A percentile compares a stretch with the other conserved stretches of the same genome.
Evolutionary conservation across 2,329 filamentous ascomycete genomes (phyloP).

Genomic region (Shiraia bambusicola): DNA sequence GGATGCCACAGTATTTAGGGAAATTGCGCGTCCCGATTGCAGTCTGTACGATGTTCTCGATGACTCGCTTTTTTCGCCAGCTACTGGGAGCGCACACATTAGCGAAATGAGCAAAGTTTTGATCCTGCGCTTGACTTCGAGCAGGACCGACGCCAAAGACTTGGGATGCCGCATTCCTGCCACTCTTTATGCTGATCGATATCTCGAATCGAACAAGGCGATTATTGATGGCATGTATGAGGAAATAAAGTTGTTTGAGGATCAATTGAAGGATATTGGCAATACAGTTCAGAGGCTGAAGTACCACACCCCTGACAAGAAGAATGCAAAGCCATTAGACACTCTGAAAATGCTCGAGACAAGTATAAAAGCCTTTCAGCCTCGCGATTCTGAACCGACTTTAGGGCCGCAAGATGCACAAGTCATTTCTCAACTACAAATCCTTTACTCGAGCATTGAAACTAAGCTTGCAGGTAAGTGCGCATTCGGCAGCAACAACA

Average conservation of each 20-base stretch:
- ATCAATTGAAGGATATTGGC: slow-evolving; percentile 35
- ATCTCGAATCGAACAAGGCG: slow-evolving; percentile 55
- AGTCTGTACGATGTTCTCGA: slow-evolving; percentile 59
- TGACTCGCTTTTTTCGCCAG: slow-evolving; percentile 46
- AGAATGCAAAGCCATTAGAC: slow-evolving; percentile 34
- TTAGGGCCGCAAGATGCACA: slow-evolving; percentile 20
- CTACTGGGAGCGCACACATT: slow-evolving; percentile 30
- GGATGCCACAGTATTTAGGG: slow-evolving; percentile 26
- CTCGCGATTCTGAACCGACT: slow-evolving; percentile 11
- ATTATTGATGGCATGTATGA: slow-evolving; percentile 52
- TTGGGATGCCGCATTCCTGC: slow-evolving; percentile 54
- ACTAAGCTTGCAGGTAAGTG: slow-evolving; percentile 33
- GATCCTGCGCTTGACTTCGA: slow-evolving; percentile 46
- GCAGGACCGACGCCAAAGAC: slow-evolving; percentile 41
- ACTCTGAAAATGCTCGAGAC: slow-evolving; percentile 44
- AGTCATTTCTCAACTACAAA: slow-evolving; percentile 30
- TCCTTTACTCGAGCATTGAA: slow-evolving; percentile 35
- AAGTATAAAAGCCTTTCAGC: slow-evolving; percentile 39
- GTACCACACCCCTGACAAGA: slow-evolving; percentile 32
- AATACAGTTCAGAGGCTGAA: slow-evolving; percentile 40
- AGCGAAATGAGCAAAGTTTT: slow-evolving; percentile 53
- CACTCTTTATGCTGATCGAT: slow-evolving; percentile 61
- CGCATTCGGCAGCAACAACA: background rate
- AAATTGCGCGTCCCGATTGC: slow-evolving; percentile 26
- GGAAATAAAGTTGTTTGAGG: slow-evolving; percentile 38